Evolutionary conservation across 352 stramenopile genomes (phyloP).

Genomic region (Pythium sp.): DNA sequence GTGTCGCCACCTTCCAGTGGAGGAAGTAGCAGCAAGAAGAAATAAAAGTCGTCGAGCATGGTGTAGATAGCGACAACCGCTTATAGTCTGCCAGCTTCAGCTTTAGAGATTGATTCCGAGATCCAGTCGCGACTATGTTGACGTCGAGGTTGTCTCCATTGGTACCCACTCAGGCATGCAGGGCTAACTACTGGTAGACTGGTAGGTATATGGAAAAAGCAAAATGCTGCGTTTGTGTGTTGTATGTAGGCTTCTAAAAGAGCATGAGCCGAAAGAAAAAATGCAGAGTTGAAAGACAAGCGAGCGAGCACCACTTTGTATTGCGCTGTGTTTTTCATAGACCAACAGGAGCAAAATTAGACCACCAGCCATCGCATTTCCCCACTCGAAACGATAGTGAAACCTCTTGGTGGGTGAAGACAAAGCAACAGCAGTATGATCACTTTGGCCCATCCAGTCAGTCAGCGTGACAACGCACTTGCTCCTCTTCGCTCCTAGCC

Average conservation of each 20-base stretch:
- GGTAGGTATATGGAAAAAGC: background rate
- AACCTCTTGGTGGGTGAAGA: conserved; percentile 3
- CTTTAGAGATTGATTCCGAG: background rate
- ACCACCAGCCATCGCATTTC: background rate
- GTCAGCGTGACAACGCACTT: background rate
- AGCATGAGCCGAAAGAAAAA: background rate
- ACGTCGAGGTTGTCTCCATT: too few species aligned
- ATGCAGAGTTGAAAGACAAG: background rate
- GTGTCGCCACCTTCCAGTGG: conserved; percentile 22
- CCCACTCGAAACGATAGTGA: background rate
- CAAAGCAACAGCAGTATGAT: background rate
- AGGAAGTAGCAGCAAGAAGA: conserved; percentile 9
- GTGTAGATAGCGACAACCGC: background rate
- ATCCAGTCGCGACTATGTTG: background rate
- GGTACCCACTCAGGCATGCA: background rate
- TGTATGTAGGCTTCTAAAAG: background rate
- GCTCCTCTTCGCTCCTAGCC: background rate
- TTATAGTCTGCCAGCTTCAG: background rate
- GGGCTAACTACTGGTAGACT: background rate
- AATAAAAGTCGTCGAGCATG: background rate
- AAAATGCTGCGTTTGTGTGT: background rate
- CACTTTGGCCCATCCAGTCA: background rate
- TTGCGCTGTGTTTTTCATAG: background rate
- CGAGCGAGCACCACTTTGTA: background rate
- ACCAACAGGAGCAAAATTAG: background rate